phyloP scores from a whole-genome alignment of 2,329 filamentous ascomycete genomes.

The Lachnellula subtilissima region DNA sequence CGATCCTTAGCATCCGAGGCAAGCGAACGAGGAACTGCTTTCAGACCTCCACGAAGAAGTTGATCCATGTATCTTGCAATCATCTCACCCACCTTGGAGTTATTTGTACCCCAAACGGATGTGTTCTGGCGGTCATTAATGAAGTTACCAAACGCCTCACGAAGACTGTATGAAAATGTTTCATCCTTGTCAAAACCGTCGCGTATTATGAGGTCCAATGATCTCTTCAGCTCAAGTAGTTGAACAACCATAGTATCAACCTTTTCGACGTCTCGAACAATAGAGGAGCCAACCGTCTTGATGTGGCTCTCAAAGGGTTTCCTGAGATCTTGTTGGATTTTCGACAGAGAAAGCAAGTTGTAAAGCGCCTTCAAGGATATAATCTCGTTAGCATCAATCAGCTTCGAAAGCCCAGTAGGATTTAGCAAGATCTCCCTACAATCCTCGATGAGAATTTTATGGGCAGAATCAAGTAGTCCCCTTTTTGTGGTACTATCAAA shows the following conservation, averaged over 20 bases:
- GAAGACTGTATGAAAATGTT: slow-evolving; percentile 70
- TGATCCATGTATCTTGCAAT: slow-evolving; percentile 95
- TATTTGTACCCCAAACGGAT: slow-evolving; percentile 70
- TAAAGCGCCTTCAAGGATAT: slow-evolving; percentile 73
- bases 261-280: slow-evolving; percentile 75
- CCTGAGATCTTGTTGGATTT: slow-evolving; percentile 65
- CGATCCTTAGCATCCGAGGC: slow-evolving; percentile 57
- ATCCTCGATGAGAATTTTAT: slow-evolving; percentile 64
- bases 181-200: slow-evolving; percentile 74
- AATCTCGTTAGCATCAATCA: slow-evolving; percentile 67
- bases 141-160: slow-evolving; percentile 82
- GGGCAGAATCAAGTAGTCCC: slow-evolving; percentile 67
- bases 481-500: slow-evolving; percentile 80
- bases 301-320: slow-evolving; percentile 77
- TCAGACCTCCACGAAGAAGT: slow-evolving; percentile 80
- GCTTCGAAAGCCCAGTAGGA: slow-evolving; percentile 60
- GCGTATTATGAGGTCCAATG: slow-evolving; percentile 71
- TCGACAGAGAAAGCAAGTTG: slow-evolving; percentile 66
- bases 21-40: slow-evolving; percentile 68
- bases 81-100: slow-evolving; percentile 96
- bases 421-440: slow-evolving; percentile 65
- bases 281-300: slow-evolving; percentile 63
- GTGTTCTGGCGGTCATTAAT: slow-evolving; percentile 83
- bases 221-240: slow-evolving; percentile 73
- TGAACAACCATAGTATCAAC: slow-evolving; percentile 82